Evolutionary conservation across 805 yeast genomes (phyloP), one percentile per base, ranked within the genome.

Genomic region (Scheffersomyces spartinae): DNA sequence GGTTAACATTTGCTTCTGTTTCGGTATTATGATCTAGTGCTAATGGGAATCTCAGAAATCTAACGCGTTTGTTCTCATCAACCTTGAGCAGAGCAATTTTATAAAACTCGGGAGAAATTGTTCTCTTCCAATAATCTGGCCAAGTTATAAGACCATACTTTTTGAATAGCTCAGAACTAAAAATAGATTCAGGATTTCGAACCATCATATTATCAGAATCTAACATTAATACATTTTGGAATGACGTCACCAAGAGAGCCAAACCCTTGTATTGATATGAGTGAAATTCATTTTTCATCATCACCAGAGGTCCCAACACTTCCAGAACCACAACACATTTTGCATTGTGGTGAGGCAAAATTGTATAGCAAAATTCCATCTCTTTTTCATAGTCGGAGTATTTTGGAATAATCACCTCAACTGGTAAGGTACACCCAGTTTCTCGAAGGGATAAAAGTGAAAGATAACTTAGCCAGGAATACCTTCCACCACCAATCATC

Each of bases 61-160:
- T 29, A 6, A 25, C 30, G 19, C 42, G 21, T 24, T 13, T 28
- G 25, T 6, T 40, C 23, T 43, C 39, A 15, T 68, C 63, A 2
- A 14, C 26, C 13, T 28, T 35, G 18, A 7, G n/a, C 21, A 9
- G 7, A 7, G 12, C 21, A 7, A 19, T 19, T 9, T n/a, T 7
- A 34, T 57, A 57, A 31, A 39, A 59, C 8, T 28, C 36, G 4
- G 63, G 60, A 15, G 59, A 50, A 4, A 45, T 47, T 4, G 57
- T 47, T 24, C 64, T 36, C 19, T 38, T 44, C 65, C 65, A 59
- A 30, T 54, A 53, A 27, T 59, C 65, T 8, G 65, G 64, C 65
- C 65, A 59, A 4, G 54, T 47, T 6, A 55, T 45, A 56, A 55
- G 49, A 6, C 61, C 60, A 32, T 42, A 26, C n/a, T 41, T 21